These are phyloP conservation scores for Sporothrix sp. DNA, from an alignment of 2,329 filamentous ascomycete genomes.

Conservation along the genomic window DNA sequence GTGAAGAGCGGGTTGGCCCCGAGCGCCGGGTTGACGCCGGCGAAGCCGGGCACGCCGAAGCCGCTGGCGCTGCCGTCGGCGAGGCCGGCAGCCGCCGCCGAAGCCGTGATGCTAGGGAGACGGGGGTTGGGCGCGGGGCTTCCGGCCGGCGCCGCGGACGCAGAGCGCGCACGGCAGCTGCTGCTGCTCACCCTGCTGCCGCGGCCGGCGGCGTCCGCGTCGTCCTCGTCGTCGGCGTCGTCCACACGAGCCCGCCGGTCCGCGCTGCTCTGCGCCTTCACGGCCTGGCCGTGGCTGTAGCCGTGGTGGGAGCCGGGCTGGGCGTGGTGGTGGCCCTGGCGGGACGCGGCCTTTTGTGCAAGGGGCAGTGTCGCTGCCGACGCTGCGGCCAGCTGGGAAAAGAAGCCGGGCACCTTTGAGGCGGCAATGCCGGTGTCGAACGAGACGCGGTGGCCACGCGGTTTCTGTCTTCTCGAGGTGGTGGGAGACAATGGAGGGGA, in stretches of 20 bases:
- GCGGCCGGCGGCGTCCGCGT: not conserved
- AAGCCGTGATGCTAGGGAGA: slow-evolving; percentile 9
- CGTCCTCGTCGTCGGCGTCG: slow-evolving; percentile 8
- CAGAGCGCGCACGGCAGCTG: too few relatives aligned
- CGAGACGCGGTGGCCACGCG: slow-evolving; percentile 10
- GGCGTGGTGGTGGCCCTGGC: not conserved
- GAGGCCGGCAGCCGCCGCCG: slow-evolving; percentile 10
- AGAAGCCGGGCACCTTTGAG: slow-evolving; percentile 1
- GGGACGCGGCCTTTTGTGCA: not conserved
- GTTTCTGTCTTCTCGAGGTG: not conserved
- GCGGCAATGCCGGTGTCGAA: slow-evolving; percentile 9
- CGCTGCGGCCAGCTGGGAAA: slow-evolving; percentile 3
- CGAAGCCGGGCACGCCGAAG: not conserved
- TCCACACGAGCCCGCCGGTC: slow-evolving; percentile 14
- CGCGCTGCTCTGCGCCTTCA: not conserved
- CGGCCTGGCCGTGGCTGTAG: not conserved
- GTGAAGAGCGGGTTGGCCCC: slow-evolving; percentile 17
- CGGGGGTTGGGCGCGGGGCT: not conserved
- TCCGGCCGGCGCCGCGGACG: too few relatives aligned
- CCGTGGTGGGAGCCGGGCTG: not conserved
- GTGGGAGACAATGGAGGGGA: slow-evolving; percentile 5
- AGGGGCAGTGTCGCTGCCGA: not conserved
- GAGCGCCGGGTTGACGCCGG: slow-evolving; percentile 13
- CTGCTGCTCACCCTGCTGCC: not conserved
- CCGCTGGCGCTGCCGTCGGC: not conserved